These are phyloP conservation scores for Coemansia sp. DNA, from an alignment of 192 early-diverging fungal species.

Conservation along the genomic window DNA sequence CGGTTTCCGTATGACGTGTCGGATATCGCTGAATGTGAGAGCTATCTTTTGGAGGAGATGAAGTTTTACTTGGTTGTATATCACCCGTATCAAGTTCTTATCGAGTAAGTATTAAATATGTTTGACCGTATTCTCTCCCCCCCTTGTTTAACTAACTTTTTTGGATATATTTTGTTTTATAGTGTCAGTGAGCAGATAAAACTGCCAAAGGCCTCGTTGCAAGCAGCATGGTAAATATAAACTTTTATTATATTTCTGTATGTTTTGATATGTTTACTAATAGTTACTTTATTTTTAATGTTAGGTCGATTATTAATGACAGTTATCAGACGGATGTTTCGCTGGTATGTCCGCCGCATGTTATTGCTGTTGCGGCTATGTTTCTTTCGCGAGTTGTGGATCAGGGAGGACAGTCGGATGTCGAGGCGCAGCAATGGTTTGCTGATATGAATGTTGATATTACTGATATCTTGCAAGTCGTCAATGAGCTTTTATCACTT, in stretches of 20 bases:
- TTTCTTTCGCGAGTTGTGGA: conserved; percentile 62
- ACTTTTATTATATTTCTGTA: background rate
- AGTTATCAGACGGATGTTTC: conserved; percentile 77
- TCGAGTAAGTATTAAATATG: conserved; percentile 55
- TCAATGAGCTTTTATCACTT: conserved; percentile 72
- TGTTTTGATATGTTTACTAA: conserved; percentile 2
- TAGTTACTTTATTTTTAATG: background rate
- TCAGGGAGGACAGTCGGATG: conserved; percentile 41
- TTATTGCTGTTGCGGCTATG: conserved; percentile 82
- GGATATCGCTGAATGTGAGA: conserved; percentile 91
- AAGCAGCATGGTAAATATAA: conserved; percentile 57
- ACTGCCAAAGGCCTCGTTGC: conserved; percentile 43
- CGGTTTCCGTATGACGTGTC: conserved; percentile 65
- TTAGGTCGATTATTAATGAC: conserved; percentile 79
- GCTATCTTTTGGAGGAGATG: conserved; percentile 88
- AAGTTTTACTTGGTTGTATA: conserved; percentile 88
- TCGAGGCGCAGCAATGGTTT: conserved; percentile 78
- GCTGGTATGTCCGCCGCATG: conserved; percentile 86
- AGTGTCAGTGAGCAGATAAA: conserved; percentile 41
- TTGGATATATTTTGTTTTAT: background rate
- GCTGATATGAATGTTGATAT: conserved; percentile 80
- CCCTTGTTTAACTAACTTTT: background rate
- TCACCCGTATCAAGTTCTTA: conserved; percentile 85
- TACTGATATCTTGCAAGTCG: conserved; percentile 73
- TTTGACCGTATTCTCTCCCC: background rate